These are phyloP conservation scores for Oryza coarctata DNA, from an alignment of 176 grass and related monocot genomes.

Conservation along the genomic window DNA sequence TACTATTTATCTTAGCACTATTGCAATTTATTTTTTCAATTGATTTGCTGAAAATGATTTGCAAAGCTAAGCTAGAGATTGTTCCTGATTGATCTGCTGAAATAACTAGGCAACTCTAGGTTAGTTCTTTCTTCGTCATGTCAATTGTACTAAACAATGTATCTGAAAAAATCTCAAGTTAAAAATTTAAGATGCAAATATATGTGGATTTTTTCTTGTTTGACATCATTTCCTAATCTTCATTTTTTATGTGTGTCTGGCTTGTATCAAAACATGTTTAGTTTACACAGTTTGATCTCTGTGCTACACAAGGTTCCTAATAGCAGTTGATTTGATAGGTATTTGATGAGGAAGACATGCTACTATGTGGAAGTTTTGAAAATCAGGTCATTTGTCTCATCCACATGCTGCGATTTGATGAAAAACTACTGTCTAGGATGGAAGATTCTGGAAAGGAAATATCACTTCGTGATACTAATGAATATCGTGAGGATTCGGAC, in stretches of 20 bases:
- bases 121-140: neutral
- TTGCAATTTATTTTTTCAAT: neutral
- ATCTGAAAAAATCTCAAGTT: neutral
- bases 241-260: neutral
- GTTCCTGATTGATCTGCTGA: neutral
- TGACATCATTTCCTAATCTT: constrained; percentile 19
- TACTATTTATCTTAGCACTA: neutral
- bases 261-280: constrained; percentile 9
- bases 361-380: constrained; percentile 96
- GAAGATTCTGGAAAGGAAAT: constrained; percentile 44
- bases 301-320: constrained; percentile 5
- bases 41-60: neutral
- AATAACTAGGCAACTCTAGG: neutral
- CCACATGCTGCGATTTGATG: constrained; percentile 94
- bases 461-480: constrained; percentile 5
- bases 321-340: constrained; percentile 55
- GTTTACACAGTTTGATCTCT: neutral
- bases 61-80: neutral
- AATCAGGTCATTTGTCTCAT: constrained; percentile 89
- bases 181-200: constrained; percentile 6
- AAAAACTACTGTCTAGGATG: constrained; percentile 72
- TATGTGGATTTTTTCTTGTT: constrained; percentile 15
- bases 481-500: constrained; percentile 40
- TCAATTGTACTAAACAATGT: neutral
- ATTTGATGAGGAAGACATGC: constrained; percentile 99